A percentile compares a stretch with the other conserved stretches of the same genome.
Conservation (phyloP, 2,329 filamentous ascomycete species). For the Dryadomyces quercivorus region DNA sequence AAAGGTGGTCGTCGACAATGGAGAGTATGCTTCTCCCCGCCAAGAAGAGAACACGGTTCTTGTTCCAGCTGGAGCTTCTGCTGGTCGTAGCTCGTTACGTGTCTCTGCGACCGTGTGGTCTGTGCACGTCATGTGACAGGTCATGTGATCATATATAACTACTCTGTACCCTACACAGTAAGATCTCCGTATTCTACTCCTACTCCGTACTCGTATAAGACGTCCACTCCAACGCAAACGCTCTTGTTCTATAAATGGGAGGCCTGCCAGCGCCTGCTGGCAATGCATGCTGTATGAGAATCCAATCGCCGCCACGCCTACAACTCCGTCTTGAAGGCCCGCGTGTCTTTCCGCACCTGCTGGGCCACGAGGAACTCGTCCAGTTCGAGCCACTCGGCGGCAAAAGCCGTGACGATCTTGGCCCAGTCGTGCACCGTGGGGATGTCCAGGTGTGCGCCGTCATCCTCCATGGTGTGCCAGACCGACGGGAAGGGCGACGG, state of each 20-base stretch:
- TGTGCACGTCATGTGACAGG: slow-evolving; percentile 4
- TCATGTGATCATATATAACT: too few species aligned
- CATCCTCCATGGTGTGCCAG: slow-evolving; percentile 80
- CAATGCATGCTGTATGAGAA: background rate
- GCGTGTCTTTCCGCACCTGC: background rate
- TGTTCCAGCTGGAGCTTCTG: background rate
- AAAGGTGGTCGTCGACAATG: background rate
- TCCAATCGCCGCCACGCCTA: slow-evolving; percentile 1
- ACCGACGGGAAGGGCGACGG: slow-evolving; percentile 68
- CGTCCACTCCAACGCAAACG: too few species aligned
- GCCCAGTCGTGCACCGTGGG: slow-evolving; percentile 79
- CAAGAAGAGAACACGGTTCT: slow-evolving; percentile 8
- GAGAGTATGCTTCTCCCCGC: background rate
- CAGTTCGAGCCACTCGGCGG: slow-evolving; percentile 85
- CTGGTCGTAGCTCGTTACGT: slow-evolving; percentile 9
- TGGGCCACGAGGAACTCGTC: slow-evolving; percentile 13
- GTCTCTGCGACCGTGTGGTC: slow-evolving; percentile 9
- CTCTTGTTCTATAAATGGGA: too few species aligned
- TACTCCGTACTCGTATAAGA: too few species aligned
- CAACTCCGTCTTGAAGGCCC: slow-evolving; percentile 12
- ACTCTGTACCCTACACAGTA: too few species aligned
- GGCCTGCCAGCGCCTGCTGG: too few species aligned
- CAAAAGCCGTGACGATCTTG: slow-evolving; percentile 70
- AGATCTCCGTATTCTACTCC: too few species aligned
- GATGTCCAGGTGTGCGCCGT: slow-evolving; percentile 72